Base-by-base conservation (phyloP, 2,329 filamentous ascomycete genomes). In the Scedosporium boydii region DNA sequence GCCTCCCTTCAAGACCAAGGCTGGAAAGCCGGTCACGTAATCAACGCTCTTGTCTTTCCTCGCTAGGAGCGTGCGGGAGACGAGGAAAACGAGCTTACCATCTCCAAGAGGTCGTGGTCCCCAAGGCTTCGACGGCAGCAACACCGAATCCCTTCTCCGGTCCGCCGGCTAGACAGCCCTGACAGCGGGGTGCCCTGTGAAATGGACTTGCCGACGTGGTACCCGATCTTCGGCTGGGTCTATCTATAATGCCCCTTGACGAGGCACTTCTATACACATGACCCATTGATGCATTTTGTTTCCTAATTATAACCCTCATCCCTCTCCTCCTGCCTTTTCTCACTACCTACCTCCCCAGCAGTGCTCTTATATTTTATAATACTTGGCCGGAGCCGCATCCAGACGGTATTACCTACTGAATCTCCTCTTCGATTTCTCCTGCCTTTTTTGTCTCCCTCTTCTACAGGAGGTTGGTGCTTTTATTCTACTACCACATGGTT, bases 1-100 rank as follows among this genome's bases (percentile, higher is more conserved):
- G 72, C 83, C 21, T 81, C 87, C 0, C 77, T 96, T 18, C 73
- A 78, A 55, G 81, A 82, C 3, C 88, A 95, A 68, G 89, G 88
- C 58, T 96, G 90, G 89, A 83, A 86, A 68, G 80, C 83, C 64
- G 89, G 86, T 42, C 83, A 95, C 70, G 79, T 95, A 41, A 76
- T 96, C 62, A 95, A 93, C 71, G 91, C 88, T 23, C 78, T 95
- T 63, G 84, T 95, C 61, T 87, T 84, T 14, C 41, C 60, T 10
- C 60, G 60, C 41, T 62, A 61, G 59, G 59, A 55, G 18, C 59
- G 12, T 14, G 51, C 6, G 3, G 51, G 12, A 55, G 51, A 55
- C 51, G 21, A 27, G 6, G 51, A 23, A 10, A 23, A 55, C 12
- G 18, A 55, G 7, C 21, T 34, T 18, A 6, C 14, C 16, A 4